Percentiles rank a stretch among this genome's conserved stretches.
Conservation (phyloP, 345 rosid species). For the Rubroshorea leprosula region DNA sequence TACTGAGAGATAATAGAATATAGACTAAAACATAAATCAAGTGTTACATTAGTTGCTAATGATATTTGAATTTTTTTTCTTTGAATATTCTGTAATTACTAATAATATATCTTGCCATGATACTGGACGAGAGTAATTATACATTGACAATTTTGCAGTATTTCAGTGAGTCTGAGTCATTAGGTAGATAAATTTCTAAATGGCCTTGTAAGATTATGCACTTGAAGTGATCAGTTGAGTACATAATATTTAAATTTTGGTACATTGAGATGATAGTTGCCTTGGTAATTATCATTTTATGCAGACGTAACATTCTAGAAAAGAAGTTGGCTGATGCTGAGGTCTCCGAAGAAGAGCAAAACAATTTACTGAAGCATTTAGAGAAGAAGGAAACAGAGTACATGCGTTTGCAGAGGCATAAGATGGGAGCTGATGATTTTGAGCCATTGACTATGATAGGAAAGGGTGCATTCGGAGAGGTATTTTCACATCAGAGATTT, state of each 20-base stretch:
- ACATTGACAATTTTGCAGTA: background rate
- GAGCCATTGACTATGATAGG: constrained; percentile 97
- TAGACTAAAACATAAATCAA: background rate
- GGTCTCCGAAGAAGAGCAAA: constrained; percentile 86
- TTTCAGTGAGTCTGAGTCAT: background rate
- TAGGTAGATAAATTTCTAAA: background rate
- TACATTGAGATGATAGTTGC: background rate
- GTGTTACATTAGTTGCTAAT: background rate
- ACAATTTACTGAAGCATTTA: constrained; percentile 58
- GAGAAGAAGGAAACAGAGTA: constrained; percentile 93
- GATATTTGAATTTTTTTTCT: background rate
- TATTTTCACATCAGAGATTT: too few species aligned
- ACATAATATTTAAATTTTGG: background rate
- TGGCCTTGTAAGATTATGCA: background rate
- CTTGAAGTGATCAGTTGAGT: background rate
- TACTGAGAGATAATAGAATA: background rate
- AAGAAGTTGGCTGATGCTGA: constrained; percentile 95
- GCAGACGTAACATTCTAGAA: constrained; percentile 75
- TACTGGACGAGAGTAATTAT: background rate
- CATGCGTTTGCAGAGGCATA: constrained; percentile 93
- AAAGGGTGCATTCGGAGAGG: constrained; percentile 98
- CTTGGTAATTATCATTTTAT: constrained; percentile 3
- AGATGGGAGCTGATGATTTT: constrained; percentile 94
- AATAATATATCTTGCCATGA: background rate
- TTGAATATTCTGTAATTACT: too few species aligned